phyloP scores from a whole-genome alignment of 208 protist genomes.

The Leishmania amazonensis region DNA sequence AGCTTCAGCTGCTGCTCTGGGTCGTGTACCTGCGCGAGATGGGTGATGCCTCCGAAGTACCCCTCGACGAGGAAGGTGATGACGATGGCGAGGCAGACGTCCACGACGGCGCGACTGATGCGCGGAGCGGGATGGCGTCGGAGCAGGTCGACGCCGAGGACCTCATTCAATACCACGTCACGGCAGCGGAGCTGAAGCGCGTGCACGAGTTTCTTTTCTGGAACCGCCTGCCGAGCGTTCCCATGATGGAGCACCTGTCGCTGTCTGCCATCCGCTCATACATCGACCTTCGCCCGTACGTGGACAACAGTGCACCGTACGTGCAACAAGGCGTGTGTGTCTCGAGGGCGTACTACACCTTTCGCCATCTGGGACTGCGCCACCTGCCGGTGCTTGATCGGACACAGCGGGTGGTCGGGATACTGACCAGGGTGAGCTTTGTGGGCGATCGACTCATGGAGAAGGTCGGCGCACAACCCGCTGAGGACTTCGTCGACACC shows the following conservation, averaged over 20 bases:
- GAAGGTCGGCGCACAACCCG: constrained; percentile 25
- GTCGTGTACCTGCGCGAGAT: constrained; percentile 56
- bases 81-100: not conserved
- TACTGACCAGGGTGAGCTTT: constrained; percentile 81
- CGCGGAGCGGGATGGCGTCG: not conserved
- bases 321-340: constrained; percentile 66
- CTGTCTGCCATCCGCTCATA: constrained; percentile 22
- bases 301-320: constrained; percentile 66
- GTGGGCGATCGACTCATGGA: constrained; percentile 64
- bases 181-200: constrained; percentile 39
- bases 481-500: not conserved
- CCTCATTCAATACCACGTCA: constrained; percentile 32
- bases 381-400: constrained; percentile 78
- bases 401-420: constrained; percentile 66
- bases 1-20: constrained; percentile 65
- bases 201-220: constrained; percentile 63
- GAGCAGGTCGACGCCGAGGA: not conserved
- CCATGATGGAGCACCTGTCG: constrained; percentile 39
- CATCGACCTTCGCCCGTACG: constrained; percentile 57
- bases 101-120: not conserved
- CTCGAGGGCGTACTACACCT: constrained; percentile 70
- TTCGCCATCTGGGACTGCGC: constrained; percentile 75
- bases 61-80: constrained; percentile 5
- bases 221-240: constrained; percentile 43
- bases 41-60: constrained; percentile 26